A percentile compares a stretch with the other conserved stretches of the same genome.
Conservation (phyloP, 2,329 filamentous ascomycete genomes). For the Hymenotorrendiella dingleyae region DNA sequence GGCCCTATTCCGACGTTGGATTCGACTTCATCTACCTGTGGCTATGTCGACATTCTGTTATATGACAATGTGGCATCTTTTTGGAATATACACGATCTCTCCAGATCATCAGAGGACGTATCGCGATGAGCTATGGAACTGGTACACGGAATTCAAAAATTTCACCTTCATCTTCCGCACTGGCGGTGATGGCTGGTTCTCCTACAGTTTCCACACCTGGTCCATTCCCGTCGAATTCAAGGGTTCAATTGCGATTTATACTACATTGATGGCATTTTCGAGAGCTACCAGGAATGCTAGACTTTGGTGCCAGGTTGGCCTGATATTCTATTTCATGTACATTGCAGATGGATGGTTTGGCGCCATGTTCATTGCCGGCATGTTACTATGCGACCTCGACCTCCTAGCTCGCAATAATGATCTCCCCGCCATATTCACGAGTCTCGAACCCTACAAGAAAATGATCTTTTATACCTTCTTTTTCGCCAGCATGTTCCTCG, state of each 20-base stretch:
- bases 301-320: conserved; percentile 43
- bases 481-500: conserved; percentile 46
- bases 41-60: conserved; percentile 35
- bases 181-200: conserved; percentile 46
- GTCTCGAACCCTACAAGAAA: conserved; percentile 41
- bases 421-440: conserved; percentile 43
- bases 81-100: conserved; percentile 19
- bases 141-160: conserved; percentile 52
- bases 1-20: conserved; percentile 41
- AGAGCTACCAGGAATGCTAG: conserved; percentile 43
- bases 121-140: conserved; percentile 40
- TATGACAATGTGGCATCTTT: conserved; percentile 6
- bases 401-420: conserved; percentile 43
- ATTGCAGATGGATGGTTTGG: conserved; percentile 59
- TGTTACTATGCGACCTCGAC: conserved; percentile 57
- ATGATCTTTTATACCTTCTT: conserved; percentile 48
- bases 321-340: conserved; percentile 60
- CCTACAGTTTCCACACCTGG: conserved; percentile 52
- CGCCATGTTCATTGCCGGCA: conserved; percentile 53
- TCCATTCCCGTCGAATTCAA: conserved; percentile 39
- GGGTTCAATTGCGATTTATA: conserved; percentile 5
- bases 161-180: conserved; percentile 60
- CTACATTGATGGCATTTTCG: conserved; percentile 3
- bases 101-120: conserved; percentile 24
- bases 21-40: conserved; percentile 41